A percentile compares a stretch with the other conserved stretches of the same genome.
These are phyloP conservation scores for Xylariaceae sp. DNA, from an alignment of 2,329 filamentous ascomycete genomes.

Conservation along the genomic window DNA sequence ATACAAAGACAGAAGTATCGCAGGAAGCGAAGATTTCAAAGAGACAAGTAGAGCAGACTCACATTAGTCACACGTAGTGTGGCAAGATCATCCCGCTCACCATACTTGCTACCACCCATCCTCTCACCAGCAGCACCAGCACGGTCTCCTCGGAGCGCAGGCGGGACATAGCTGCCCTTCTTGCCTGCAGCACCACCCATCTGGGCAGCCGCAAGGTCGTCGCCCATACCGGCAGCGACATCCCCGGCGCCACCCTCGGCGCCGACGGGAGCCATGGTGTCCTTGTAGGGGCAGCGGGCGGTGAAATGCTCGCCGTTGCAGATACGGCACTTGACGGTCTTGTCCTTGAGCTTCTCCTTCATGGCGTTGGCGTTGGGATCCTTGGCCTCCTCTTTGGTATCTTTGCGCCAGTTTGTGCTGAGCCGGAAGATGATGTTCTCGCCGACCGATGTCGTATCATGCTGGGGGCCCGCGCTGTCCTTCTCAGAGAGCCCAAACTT, in stretches of 20 bases:
- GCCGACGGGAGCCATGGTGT: constrained; percentile 92
- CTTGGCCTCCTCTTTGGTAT: constrained; percentile 80
- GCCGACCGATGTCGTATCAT: constrained; percentile 89
- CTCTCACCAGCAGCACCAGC: constrained; percentile 72
- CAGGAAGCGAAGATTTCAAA: background rate
- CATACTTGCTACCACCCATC: constrained; percentile 85
- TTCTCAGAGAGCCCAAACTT: constrained; percentile 94
- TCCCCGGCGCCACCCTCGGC: constrained; percentile 60
- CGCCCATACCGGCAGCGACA: constrained; percentile 60
- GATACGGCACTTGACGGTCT: constrained; percentile 99
- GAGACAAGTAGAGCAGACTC: constrained; percentile 48
- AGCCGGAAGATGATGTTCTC: constrained; percentile 99
- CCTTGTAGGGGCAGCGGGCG: constrained; percentile 98
- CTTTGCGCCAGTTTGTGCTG: constrained; percentile 90
- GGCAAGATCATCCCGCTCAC: constrained; percentile 93
- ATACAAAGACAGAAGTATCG: background rate
- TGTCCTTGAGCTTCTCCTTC: constrained; percentile 90
- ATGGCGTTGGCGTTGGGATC: constrained; percentile 74
- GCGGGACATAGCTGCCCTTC: constrained; percentile 89
- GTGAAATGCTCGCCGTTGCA: constrained; percentile 99
- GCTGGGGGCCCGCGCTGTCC: constrained; percentile 79
- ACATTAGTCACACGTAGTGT: constrained; percentile 98
- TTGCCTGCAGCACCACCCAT: constrained; percentile 62
- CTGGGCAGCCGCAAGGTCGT: constrained; percentile 52
- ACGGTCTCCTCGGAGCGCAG: constrained; percentile 79